These are phyloP conservation scores for Ceratobasidium sp. DNA, from an alignment of 1,284 basidiomycete species.

Conservation along the genomic window DNA sequence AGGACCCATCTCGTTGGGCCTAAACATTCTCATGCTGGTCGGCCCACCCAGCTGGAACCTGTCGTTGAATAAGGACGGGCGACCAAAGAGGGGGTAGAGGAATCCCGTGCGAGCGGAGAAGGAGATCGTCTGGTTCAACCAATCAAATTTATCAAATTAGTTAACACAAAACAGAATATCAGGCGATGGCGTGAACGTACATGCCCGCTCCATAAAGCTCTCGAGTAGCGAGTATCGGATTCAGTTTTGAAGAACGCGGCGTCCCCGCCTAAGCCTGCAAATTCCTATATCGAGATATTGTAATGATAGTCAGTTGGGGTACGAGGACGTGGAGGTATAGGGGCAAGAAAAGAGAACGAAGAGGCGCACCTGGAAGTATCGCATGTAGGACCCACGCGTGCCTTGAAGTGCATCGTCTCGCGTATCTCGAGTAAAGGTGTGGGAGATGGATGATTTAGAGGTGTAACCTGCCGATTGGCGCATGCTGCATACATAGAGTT, in stretches of 20 bases:
- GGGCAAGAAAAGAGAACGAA: neutral
- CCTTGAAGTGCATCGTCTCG: constrained; percentile 80
- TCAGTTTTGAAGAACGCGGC: constrained; percentile 81
- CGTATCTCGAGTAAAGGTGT: constrained; percentile 83
- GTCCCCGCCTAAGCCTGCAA: constrained; percentile 83
- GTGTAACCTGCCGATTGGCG: constrained; percentile 84
- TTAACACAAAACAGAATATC: too few species aligned
- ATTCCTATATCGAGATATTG: constrained; percentile 62
- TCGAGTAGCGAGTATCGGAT: constrained; percentile 74
- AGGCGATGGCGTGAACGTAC: constrained; percentile 55
- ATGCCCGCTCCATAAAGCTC: constrained; percentile 71
- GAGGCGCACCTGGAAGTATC: constrained; percentile 65
- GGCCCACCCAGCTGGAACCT: constrained; percentile 96
- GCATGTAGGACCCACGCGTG: constrained; percentile 73
- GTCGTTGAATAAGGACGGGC: constrained; percentile 75
- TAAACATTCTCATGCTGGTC: constrained; percentile 87
- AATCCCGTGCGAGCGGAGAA: constrained; percentile 74
- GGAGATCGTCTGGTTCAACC: constrained; percentile 68
- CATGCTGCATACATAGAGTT: constrained; percentile 66
- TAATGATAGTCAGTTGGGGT: too few species aligned
- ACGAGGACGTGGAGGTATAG: too few species aligned
- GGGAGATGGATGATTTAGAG: constrained; percentile 86
- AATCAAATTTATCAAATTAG: too few species aligned
- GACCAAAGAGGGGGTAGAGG: constrained; percentile 67
- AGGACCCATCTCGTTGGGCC: constrained; percentile 86